A percentile compares a stretch with the other conserved stretches of the same genome.
These are phyloP conservation scores for Nothophaeocryptopus gaeumannii DNA, from an alignment of 2,329 filamentous ascomycete genomes.

Conservation along the genomic window DNA sequence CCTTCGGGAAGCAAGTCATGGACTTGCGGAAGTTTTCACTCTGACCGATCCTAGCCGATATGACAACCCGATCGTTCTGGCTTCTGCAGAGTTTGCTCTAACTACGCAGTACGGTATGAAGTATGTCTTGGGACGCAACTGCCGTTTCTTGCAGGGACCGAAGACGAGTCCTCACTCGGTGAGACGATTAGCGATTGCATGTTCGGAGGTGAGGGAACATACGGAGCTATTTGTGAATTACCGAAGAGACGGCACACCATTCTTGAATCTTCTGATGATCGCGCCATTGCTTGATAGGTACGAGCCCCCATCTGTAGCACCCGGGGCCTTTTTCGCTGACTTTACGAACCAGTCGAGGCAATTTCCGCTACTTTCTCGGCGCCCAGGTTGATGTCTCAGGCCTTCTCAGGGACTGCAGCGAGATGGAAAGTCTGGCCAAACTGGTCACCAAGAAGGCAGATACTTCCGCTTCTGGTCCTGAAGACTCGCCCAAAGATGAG, in stretches of 20 bases:
- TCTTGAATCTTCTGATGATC: conserved; percentile 75
- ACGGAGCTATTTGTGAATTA: conserved; percentile 73
- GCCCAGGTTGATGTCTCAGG: conserved; percentile 70
- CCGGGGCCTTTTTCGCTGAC: not conserved
- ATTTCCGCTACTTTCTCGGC: conserved; percentile 66
- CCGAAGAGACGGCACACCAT: conserved; percentile 70
- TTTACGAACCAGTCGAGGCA: conserved; percentile 50
- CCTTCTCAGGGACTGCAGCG: conserved; percentile 62
- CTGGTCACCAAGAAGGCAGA: conserved; percentile 29
- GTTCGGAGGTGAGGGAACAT: conserved; percentile 62
- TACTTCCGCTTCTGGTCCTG: conserved; percentile 18
- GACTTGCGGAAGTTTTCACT: conserved; percentile 72
- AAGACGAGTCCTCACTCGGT: conserved; percentile 64
- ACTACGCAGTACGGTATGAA: conserved; percentile 71
- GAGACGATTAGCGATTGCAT: conserved; percentile 58
- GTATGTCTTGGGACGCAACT: conserved; percentile 72
- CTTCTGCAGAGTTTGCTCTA: conserved; percentile 70
- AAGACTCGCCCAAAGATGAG: conserved; percentile 31
- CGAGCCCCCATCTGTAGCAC: not conserved
- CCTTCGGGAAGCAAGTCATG: conserved; percentile 65
- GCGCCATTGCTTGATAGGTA: conserved; percentile 61
- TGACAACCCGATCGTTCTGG: conserved; percentile 74
- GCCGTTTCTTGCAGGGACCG: conserved; percentile 73
- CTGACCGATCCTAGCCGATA: conserved; percentile 68
- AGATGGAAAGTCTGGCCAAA: conserved; percentile 58